These are phyloP conservation scores for Tylopilus balloui DNA, from an alignment of 768 basidiomycete genomes.

Conservation along the genomic window DNA sequence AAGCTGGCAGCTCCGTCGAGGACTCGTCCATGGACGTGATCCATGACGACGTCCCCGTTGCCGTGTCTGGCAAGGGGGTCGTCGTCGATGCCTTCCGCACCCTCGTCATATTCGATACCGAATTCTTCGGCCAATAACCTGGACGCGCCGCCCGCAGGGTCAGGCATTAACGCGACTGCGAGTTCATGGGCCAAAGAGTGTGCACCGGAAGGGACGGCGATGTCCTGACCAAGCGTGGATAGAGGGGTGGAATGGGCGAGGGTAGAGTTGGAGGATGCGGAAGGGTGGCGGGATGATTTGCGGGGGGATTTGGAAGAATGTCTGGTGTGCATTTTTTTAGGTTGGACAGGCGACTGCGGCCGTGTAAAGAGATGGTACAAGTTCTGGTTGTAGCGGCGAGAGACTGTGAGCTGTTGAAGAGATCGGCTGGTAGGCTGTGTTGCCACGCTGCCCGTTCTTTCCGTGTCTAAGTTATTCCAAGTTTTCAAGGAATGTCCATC, in stretches of 20 bases:
- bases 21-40: slow-evolving; percentile 30
- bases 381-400: slow-evolving; percentile 11
- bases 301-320: slow-evolving; percentile 26
- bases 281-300: slow-evolving; percentile 30
- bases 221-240: slow-evolving; percentile 31
- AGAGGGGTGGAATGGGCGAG: slow-evolving; percentile 26
- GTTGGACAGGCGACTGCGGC: not conserved
- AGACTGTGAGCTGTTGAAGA: slow-evolving; percentile 10
- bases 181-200: slow-evolving; percentile 85
- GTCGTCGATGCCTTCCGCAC: slow-evolving; percentile 70
- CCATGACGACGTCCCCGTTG: slow-evolving; percentile 25
- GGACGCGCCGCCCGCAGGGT: slow-evolving; percentile 67
- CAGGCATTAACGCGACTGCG: slow-evolving; percentile 82
- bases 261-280: slow-evolving; percentile 16
- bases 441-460: slow-evolving; percentile 6
- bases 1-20: slow-evolving; percentile 34
- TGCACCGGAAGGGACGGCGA: slow-evolving; percentile 28
- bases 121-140: slow-evolving; percentile 83
- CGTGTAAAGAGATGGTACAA: slow-evolving; percentile 8
- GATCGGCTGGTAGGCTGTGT: slow-evolving; percentile 8
- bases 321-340: slow-evolving; percentile 26
- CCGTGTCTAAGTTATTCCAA: not conserved
- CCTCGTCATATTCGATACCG: slow-evolving; percentile 85
- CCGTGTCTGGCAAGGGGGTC: slow-evolving; percentile 24
- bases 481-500: slow-evolving; percentile 28